phyloP scores from a whole-genome alignment of 2,329 filamentous ascomycete genomes.

The Paraphaeosphaeria minitans region DNA sequence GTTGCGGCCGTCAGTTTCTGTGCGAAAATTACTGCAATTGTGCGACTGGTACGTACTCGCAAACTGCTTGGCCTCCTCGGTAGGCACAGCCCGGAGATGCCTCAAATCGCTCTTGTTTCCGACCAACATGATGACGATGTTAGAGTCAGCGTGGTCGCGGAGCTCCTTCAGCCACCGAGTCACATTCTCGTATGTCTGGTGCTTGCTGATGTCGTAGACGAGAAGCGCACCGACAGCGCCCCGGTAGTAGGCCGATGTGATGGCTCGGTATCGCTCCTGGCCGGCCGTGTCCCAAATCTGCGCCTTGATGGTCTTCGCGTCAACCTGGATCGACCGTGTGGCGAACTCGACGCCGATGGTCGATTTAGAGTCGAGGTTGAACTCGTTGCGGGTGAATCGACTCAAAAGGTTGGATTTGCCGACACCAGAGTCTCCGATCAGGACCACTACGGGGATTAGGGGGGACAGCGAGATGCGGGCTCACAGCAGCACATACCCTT shows the following conservation, averaged over 20 bases:
- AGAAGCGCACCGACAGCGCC: conserved; percentile 96
- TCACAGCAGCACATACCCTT: conserved; percentile 69
- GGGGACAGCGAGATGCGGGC: conserved; percentile 21
- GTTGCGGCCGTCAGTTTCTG: conserved; percentile 16
- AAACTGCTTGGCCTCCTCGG: conserved; percentile 97
- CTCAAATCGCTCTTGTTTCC: conserved; percentile 99
- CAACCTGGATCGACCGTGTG: conserved; percentile 97
- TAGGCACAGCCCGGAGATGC: conserved; percentile 94
- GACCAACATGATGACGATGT: conserved; percentile 99
- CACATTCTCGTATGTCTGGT: conserved; percentile 99
- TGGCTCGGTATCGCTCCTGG: conserved; percentile 98
- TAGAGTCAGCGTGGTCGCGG: conserved; percentile 95
- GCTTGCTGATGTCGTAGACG: conserved; percentile 99
- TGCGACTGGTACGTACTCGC: conserved; percentile 70
- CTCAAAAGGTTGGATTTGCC: conserved; percentile 99
- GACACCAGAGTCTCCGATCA: conserved; percentile 99
- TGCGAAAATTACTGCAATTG: neutral
- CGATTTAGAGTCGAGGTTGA: conserved; percentile 99
- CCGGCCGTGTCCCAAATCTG: conserved; percentile 99
- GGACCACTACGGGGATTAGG: conserved; percentile 70
- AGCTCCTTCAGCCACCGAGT: conserved; percentile 99
- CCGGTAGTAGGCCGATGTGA: conserved; percentile 98
- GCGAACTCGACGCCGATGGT: conserved; percentile 99
- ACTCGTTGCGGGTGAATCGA: conserved; percentile 99
- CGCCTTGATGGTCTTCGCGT: conserved; percentile 99